These are phyloP conservation scores for Sarocladium kiliense DNA, from an alignment of 2,329 filamentous ascomycete species.

Conservation along the genomic window DNA sequence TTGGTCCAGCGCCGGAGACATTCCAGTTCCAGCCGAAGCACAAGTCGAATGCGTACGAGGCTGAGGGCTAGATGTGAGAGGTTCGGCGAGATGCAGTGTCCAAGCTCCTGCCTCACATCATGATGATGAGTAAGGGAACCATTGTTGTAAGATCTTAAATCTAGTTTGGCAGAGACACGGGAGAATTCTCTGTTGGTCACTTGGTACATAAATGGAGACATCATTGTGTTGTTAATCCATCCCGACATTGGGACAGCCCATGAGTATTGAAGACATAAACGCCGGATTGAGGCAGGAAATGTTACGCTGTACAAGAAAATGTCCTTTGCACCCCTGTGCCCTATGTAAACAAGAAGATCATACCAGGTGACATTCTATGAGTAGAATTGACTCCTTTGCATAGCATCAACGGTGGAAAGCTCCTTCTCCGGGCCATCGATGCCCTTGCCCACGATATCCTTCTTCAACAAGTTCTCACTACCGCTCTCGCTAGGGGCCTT, in stretches of 20 bases:
- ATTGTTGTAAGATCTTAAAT: too few species aligned
- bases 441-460: slow-evolving; percentile 17
- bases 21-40: slow-evolving; percentile 98
- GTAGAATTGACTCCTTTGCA: slow-evolving; percentile 56
- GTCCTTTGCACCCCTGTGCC: not conserved
- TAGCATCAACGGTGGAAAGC: slow-evolving; percentile 47
- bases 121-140: too few species aligned
- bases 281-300: not conserved
- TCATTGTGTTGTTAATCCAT: too few species aligned
- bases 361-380: slow-evolving; percentile 27
- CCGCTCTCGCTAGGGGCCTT: slow-evolving; percentile 43
- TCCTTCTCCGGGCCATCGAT: slow-evolving; percentile 42
- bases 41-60: slow-evolving; percentile 88
- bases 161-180: too few species aligned
- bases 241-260: not conserved
- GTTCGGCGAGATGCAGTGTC: not conserved
- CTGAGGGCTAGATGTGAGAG: slow-evolving; percentile 49
- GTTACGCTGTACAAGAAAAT: slow-evolving; percentile 11
- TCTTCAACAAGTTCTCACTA: slow-evolving; percentile 47
- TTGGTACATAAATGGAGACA: too few species aligned
- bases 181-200: too few species aligned
- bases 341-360: not conserved
- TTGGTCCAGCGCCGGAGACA: slow-evolving; percentile 81
- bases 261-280: not conserved
- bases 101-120: too few species aligned